Evolutionary conservation across 148 eudicot species (phyloP), one percentile per base, ranked within the genome.

Genomic region (Rheum nobile): DNA sequence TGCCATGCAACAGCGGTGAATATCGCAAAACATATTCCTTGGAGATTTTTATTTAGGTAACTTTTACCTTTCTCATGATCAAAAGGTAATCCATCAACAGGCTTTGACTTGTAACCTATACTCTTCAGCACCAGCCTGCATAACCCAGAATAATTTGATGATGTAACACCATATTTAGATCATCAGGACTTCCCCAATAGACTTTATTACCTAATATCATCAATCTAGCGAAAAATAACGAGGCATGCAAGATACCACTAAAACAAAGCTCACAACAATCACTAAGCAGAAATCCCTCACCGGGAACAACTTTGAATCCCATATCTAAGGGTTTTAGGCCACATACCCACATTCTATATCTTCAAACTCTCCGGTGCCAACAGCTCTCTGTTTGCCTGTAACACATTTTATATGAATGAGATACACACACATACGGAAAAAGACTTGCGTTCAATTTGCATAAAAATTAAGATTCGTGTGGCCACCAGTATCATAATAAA

Each of bases 101-200:
- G 88, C 75, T 90, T 80, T 68, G 99, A 95, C 78, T 90, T 95
- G 79, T 92, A 95, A 76, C 97, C 99, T 75, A 95, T 88, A 79
- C 99, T 95, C 87, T 95, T 95, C 47, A 95, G 84, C 79, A 86
- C 87, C 82, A 92, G 72, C 78, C 96, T 92, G 89, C 76, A 79
- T 78, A 78, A 63, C 54, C 39, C 41, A 79, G 59, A 47, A 50
- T 72, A 28, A 26, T 57, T 57, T 28, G 67, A 28, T 28, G 32
- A 26, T 57, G 67, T 57, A 26, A 57, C 9, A 26, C 31, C 67
- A 29, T 24, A 2, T 57, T 57, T 57, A 5, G 31, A 26, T 57
- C 67, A 57, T 24, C 34, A 28, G 17, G 13, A 57, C 67, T 57
- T 57, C 67, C 67, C 31, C 31, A 26, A 22, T 57, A 1, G 34